Conservation (phyloP, 805 yeast genomes). For the Wickerhamomyces xylosicus region DNA sequence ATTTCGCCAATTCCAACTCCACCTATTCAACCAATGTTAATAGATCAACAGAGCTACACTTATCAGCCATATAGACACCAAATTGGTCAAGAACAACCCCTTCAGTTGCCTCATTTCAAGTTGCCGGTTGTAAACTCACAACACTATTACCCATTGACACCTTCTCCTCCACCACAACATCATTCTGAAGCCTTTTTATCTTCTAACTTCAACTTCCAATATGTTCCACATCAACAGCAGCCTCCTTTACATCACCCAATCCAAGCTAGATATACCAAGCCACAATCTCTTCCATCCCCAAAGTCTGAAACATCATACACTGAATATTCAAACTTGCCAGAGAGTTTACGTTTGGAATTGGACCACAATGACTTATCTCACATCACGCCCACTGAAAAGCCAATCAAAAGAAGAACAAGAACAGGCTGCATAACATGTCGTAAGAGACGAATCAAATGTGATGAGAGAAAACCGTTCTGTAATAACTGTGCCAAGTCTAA, state of each 20-base stretch:
- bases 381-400: constrained; percentile 3
- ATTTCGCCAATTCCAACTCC: neutral
- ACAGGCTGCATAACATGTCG: constrained; percentile 19
- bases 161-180: neutral
- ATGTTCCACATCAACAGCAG: no score
- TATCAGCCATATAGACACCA: neutral
- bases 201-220: neutral
- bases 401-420: constrained; percentile 11
- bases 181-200: neutral
- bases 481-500: constrained; percentile 13
- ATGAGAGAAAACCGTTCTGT: constrained; percentile 17
- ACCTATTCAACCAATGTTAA: neutral
- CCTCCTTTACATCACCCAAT: no score
- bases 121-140: neutral
- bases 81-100: neutral
- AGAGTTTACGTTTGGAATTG: no score
- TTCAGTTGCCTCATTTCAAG: neutral
- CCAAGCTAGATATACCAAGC: neutral
- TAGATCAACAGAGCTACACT: neutral
- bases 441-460: constrained; percentile 17
- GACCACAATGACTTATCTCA: neutral
- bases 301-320: neutral
- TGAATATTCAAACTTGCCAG: no score
- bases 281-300: neutral
- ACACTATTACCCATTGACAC: neutral